Conservation (phyloP, 768 basidiomycete species). For the Leccinum boreale region DNA sequence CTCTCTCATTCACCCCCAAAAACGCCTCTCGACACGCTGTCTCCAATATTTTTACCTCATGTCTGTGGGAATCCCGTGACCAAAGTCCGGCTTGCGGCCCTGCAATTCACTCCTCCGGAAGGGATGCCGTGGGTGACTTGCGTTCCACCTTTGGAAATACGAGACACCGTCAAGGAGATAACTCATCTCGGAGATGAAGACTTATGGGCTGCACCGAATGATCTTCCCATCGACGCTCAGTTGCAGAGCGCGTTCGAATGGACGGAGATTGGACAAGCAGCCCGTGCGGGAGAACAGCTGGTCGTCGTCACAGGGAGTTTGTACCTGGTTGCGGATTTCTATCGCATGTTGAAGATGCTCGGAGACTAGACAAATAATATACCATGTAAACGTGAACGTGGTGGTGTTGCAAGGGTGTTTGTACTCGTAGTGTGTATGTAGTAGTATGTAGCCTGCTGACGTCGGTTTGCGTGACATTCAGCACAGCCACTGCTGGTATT, state of each 20-base stretch:
- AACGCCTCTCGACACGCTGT: slow-evolving; percentile 66
- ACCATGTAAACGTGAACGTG: background rate
- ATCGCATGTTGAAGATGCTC: slow-evolving; percentile 44
- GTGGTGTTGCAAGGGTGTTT: background rate
- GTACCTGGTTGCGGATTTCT: slow-evolving; percentile 93
- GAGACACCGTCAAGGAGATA: slow-evolving; percentile 40
- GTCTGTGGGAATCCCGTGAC: slow-evolving; percentile 27
- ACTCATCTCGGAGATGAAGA: slow-evolving; percentile 39
- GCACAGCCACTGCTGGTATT: background rate
- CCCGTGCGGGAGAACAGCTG: slow-evolving; percentile 34
- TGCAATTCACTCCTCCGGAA: slow-evolving; percentile 71
- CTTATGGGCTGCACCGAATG: slow-evolving; percentile 42
- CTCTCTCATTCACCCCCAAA: slow-evolving; percentile 89
- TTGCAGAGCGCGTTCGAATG: slow-evolving; percentile 51
- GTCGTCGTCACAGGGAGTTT: slow-evolving; percentile 86
- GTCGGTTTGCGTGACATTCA: background rate
- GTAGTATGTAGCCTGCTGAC: background rate
- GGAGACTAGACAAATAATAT: slow-evolving; percentile 1
- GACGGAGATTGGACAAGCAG: slow-evolving; percentile 24
- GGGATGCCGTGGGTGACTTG: slow-evolving; percentile 94
- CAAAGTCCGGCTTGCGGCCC: slow-evolving; percentile 48
- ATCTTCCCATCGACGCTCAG: slow-evolving; percentile 31
- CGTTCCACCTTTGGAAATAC: slow-evolving; percentile 51
- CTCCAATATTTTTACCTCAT: slow-evolving; percentile 54
- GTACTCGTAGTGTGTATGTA: background rate